These are phyloP conservation scores for Chaetothyriales sp. DNA, from an alignment of 2,329 filamentous ascomycete species.

Conservation along the genomic window DNA sequence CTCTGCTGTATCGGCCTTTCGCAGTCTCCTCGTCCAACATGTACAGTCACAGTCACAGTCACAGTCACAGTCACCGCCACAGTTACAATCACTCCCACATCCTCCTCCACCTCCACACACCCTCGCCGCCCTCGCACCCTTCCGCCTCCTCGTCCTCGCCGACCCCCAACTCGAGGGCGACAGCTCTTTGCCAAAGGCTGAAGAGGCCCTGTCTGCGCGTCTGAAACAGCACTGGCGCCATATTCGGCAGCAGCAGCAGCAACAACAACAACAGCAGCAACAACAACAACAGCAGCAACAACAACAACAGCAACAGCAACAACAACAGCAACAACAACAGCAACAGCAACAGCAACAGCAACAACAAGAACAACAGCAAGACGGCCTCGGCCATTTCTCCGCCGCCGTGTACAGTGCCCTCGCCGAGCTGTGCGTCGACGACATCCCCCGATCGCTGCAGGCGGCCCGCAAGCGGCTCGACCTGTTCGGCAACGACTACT, in stretches of 20 bases:
- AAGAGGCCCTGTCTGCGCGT: constrained; percentile 32
- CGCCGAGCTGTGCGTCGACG: constrained; percentile 29
- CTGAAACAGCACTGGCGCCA: constrained; percentile 26
- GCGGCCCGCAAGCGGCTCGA: constrained; percentile 69
- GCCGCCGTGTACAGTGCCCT: background rate
- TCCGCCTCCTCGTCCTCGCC: constrained; percentile 73
- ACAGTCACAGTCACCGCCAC: constrained; percentile 9
- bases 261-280: too few relatives aligned
- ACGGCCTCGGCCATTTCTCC: background rate
- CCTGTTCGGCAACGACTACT: constrained; percentile 85
- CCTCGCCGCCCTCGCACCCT: constrained; percentile 36
- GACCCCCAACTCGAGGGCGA: constrained; percentile 93
- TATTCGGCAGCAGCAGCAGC: too few relatives aligned
- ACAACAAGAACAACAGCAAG: too few relatives aligned
- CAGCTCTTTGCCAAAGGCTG: constrained; percentile 54
- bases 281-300: too few relatives aligned
- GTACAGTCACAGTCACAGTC: constrained; percentile 13
- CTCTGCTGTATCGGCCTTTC: constrained; percentile 18
- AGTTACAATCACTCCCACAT: too few relatives aligned
- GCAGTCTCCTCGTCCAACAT: constrained; percentile 28
- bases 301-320: background rate
- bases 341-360: background rate
- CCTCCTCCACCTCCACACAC: too few relatives aligned
- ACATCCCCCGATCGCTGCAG: constrained; percentile 53
- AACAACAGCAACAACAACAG: background rate